These are phyloP conservation scores for Quercus suber DNA, from an alignment of 306 rosid genomes.

Conservation along the genomic window DNA sequence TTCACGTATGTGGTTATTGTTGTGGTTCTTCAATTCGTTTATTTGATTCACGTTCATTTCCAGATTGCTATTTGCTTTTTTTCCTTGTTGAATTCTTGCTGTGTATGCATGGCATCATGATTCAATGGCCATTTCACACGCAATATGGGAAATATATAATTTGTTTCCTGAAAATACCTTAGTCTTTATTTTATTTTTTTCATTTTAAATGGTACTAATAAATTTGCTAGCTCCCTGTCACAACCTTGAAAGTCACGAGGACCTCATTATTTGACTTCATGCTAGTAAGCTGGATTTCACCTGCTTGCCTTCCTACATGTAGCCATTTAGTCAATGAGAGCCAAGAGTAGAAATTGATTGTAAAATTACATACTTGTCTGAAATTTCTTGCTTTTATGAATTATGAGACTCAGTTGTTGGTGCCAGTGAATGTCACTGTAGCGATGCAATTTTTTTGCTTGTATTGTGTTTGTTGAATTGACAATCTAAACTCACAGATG, in stretches of 20 bases:
- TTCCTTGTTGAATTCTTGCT: not conserved
- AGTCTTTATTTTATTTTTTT: no score
- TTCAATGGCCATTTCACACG: not conserved
- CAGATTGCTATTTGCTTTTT: not conserved
- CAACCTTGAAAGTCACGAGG: not conserved
- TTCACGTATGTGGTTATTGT: no score
- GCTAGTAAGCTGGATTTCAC: not conserved
- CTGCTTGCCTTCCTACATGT: no score
- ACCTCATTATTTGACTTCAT: not conserved
- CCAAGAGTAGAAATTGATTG: no score
- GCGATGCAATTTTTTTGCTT: not conserved
- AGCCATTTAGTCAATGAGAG: no score
- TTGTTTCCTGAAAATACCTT: no score
- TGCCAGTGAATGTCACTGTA: not conserved
- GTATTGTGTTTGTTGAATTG: not conserved
- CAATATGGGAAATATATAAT: no score
- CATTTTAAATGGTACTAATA: not conserved
- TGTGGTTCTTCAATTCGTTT: not conserved
- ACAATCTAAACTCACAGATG: constrained; percentile 44
- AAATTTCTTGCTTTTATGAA: no score
- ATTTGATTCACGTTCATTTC: not conserved
- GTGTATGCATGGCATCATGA: not conserved
- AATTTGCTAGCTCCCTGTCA: not conserved
- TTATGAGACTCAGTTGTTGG: not conserved
- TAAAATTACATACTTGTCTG: no score